Conservation (phyloP, 1,284 basidiomycete species). For the Coniferiporia sulphurascens region DNA sequence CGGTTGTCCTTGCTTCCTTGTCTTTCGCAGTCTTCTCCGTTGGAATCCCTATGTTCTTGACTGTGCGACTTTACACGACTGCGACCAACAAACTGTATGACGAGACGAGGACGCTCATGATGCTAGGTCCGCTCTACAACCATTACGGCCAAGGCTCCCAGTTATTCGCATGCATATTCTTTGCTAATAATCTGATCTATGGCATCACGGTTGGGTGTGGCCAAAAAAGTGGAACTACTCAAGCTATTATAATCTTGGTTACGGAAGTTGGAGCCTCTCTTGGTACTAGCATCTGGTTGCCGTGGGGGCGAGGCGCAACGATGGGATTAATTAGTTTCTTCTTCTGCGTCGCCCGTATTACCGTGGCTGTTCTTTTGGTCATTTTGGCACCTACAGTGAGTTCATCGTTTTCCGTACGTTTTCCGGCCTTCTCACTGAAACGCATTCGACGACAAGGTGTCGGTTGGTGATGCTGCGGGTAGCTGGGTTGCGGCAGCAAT, state of each 20-base stretch:
- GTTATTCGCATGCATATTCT: constrained; percentile 79
- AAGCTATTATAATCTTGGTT: constrained; percentile 84
- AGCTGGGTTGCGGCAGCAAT: constrained; percentile 95
- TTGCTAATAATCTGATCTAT: constrained; percentile 77
- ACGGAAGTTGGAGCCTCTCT: constrained; percentile 80
- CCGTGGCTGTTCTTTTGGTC: constrained; percentile 84
- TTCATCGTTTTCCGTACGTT: constrained; percentile 21
- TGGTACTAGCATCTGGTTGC: constrained; percentile 88
- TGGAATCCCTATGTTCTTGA: constrained; percentile 68
- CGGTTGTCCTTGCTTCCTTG: constrained; percentile 67
- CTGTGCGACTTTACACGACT: constrained; percentile 73
- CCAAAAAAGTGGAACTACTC: constrained; percentile 85
- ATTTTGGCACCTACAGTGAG: constrained; percentile 84
- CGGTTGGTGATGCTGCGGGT: constrained; percentile 67
- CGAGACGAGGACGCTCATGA: constrained; percentile 87
- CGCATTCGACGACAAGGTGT: constrained; percentile 50
- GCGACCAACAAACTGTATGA: constrained; percentile 91
- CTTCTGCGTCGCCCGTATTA: constrained; percentile 85
- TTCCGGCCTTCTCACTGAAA: constrained; percentile 20
- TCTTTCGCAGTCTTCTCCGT: constrained; percentile 80
- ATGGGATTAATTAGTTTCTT: constrained; percentile 94
- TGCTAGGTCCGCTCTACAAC: constrained; percentile 93
- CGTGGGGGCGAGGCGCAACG: constrained; percentile 93
- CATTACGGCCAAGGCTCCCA: constrained; percentile 91
- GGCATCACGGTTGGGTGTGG: constrained; percentile 86